Percentiles rank a stretch among this genome's conserved stretches.
These are phyloP conservation scores for Sporothrix inflata DNA, from an alignment of 2,329 filamentous ascomycete genomes.

Conservation along the genomic window DNA sequence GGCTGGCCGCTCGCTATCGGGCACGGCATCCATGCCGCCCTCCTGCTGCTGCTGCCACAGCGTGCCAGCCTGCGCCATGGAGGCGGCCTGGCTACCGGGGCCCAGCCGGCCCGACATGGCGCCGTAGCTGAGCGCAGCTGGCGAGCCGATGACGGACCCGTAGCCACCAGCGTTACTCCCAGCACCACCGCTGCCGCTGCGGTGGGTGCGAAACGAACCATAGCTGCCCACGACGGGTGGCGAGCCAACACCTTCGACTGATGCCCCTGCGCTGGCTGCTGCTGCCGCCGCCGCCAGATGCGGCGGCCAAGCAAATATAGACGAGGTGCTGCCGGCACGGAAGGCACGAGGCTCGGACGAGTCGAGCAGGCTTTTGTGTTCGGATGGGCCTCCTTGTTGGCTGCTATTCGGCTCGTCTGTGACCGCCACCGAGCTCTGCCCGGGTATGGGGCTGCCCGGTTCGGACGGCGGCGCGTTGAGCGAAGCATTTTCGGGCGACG, in stretches of 20 bases:
- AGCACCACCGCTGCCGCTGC: conserved; percentile 29
- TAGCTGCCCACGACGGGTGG: conserved; percentile 32
- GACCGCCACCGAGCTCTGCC: conserved; percentile 41
- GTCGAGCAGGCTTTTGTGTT: conserved; percentile 49
- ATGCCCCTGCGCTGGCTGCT: conserved; percentile 17
- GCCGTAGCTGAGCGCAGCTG: conserved; percentile 30
- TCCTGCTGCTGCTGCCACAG: conserved; percentile 59
- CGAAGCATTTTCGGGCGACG: conserved; percentile 28
- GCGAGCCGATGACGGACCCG: conserved; percentile 53
- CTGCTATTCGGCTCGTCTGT: conserved; percentile 14
- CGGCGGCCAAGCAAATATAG: conserved; percentile 62
- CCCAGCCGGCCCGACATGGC: conserved; percentile 39
- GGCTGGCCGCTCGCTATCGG: conserved; percentile 67
- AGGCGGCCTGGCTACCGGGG: conserved; percentile 38
- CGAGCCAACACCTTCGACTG: neutral
- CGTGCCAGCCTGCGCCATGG: conserved; percentile 56
- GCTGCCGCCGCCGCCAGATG: conserved; percentile 58
- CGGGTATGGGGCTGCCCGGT: conserved; percentile 29
- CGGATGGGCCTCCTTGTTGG: conserved; percentile 35
- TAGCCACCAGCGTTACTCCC: conserved; percentile 46
- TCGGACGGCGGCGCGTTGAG: conserved; percentile 17
- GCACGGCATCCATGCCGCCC: conserved; percentile 42
- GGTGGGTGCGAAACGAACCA: conserved; percentile 63
- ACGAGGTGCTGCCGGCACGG: conserved; percentile 44
- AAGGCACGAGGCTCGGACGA: conserved; percentile 40